Evolutionary conservation across 805 yeast species (phyloP), one percentile per base, ranked within the genome.

Genomic region (Candida andamanensis): DNA sequence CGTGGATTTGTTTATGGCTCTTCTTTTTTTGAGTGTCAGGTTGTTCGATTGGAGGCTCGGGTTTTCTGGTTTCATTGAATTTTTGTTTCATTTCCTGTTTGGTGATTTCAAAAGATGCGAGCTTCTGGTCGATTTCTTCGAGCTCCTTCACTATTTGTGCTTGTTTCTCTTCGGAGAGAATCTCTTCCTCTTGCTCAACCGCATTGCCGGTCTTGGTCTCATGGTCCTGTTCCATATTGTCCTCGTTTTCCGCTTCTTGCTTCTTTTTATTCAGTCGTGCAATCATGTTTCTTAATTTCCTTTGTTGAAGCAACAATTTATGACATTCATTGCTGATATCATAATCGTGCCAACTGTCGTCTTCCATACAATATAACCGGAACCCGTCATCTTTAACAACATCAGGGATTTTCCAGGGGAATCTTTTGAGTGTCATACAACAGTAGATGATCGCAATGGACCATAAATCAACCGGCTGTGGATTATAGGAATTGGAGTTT

Each of bases 391-490:
- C 96, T 30, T 80, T 67, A 31, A 53, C 62, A 29, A 78, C 57
- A 49, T 85, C 81, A 6, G 97, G 96, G 6, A 85, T 85, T 52
- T 85, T 86, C 96, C 96, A 87, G 6, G 96, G 96, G 60, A 87
- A 87, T 60, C 86, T 83, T 52, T 85, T 81, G 54, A 87, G 67
- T 37, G 85, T 75, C 95, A 87, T 86, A 63, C 96, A 87, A 45
- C 95, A 85, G 58, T 83, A 84, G 29, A 87, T 84, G 38, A 87
- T 85, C 6, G 95, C 95, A 20, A 78, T 78, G 5, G 95, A 84
- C 97, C 97, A 87, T 28, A 87, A 76, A 61, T 87, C 97, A 5
- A 87, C 95, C 1, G 96, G 95, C 42, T 95, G 72, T 11, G 96
- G 95, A 53, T 85, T 94, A 50, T 87, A 87, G 16, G 54, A 45